A percentile compares a stretch with the other conserved stretches of the same genome.
phyloP scores from a whole-genome alignment of 164 flowering plant species.

The Nymphaea thermarum region DNA sequence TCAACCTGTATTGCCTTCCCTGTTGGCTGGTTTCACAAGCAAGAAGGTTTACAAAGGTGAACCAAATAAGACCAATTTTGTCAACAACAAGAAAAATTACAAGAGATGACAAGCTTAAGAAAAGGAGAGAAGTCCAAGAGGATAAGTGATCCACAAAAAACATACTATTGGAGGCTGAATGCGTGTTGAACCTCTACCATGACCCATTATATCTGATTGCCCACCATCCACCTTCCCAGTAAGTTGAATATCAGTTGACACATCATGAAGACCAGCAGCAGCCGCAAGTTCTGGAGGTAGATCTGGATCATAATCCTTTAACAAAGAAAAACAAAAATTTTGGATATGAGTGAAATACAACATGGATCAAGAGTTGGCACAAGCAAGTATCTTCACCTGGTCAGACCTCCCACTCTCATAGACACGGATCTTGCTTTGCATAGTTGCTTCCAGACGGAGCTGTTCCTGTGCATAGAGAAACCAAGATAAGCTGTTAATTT shows the following conservation, averaged over 20 bases:
- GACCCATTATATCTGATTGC: conserved; percentile 33
- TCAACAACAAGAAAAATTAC: background rate
- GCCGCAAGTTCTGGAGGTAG: conserved; percentile 98
- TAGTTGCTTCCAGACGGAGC: conserved; percentile 84
- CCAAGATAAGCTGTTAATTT: background rate
- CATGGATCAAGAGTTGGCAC: background rate
- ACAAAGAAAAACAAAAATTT: conserved; percentile 3
- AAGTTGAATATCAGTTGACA: conserved; percentile 38
- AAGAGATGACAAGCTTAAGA: background rate
- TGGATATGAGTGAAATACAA: background rate
- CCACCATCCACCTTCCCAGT: conserved; percentile 36
- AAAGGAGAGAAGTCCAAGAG: background rate
- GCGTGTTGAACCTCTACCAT: conserved; percentile 45
- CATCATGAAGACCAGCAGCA: conserved; percentile 67
- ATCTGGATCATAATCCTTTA: conserved; percentile 96
- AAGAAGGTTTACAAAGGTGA: conserved; percentile 1
- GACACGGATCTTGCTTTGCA: conserved; percentile 97
- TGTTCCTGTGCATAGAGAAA: conserved; percentile 51
- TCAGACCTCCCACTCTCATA: conserved; percentile 91
- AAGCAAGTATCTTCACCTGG: conserved; percentile 37
- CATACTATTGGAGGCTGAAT: conserved; percentile 66
- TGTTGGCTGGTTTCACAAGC: conserved; percentile 49
- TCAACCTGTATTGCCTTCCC: conserved; percentile 79
- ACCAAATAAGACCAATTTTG: background rate
- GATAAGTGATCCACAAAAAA: conserved; percentile 2